A percentile compares a stretch with the other conserved stretches of the same genome.
Evolutionary conservation across 1,284 basidiomycete species (phyloP).

Genomic region (Ceratobasidium theobromae): DNA sequence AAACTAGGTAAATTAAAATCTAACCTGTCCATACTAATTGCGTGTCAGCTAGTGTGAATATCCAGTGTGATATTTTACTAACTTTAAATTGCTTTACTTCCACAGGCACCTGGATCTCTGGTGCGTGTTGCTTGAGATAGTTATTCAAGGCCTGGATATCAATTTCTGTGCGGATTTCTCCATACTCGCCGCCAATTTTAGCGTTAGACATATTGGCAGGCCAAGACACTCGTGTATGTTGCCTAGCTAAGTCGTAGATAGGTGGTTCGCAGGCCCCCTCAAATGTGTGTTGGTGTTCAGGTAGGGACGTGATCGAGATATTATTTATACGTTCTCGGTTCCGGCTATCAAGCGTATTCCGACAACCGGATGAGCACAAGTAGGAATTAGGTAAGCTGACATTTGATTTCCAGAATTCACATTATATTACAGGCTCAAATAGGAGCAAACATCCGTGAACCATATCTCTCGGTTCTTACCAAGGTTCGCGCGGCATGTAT

Average conservation of each 20-base stretch:
- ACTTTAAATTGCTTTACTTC: constrained; percentile 91
- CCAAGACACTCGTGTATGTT: too few relatives aligned
- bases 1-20: neutral
- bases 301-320: too few relatives aligned
- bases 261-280: neutral
- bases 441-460: too few relatives aligned
- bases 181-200: constrained; percentile 68
- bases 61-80: constrained; percentile 41
- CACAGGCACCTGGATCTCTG: constrained; percentile 65
- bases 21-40: constrained; percentile 74
- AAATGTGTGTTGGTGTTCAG: too few relatives aligned
- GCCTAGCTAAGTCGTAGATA: constrained; percentile 13
- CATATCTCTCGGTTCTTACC: too few relatives aligned
- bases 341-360: too few relatives aligned
- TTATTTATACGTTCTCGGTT: too few relatives aligned
- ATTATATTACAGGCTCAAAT: too few relatives aligned
- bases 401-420: too few relatives aligned
- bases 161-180: constrained; percentile 51
- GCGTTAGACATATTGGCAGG: constrained; percentile 46
- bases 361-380: too few relatives aligned
- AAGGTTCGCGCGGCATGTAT: too few relatives aligned
- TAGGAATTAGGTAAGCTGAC: too few relatives aligned
- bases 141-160: constrained; percentile 64
- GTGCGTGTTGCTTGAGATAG: constrained; percentile 65
- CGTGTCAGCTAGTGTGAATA: constrained; percentile 20